These are phyloP conservation scores for Fraxinus ornus DNA, from an alignment of 305 asterid species.

Conservation along the genomic window DNA sequence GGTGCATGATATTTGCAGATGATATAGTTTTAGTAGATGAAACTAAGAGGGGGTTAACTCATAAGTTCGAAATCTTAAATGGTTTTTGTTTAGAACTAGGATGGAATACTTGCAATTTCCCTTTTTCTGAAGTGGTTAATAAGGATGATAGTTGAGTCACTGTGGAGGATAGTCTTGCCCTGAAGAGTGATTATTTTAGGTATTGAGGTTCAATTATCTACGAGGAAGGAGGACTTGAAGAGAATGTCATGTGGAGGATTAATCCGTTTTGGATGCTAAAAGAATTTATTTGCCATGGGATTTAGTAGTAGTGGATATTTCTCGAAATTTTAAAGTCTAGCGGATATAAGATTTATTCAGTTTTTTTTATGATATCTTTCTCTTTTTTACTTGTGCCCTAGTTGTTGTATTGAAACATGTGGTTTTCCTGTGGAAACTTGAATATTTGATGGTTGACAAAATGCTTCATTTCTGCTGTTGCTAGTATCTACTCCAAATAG, in stretches of 20 bases:
- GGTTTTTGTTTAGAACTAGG: not conserved
- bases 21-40: not conserved
- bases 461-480: not conserved
- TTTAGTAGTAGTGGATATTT: not conserved
- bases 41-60: not conserved
- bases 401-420: not conserved
- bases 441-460: slow-evolving; percentile 1
- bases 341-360: not conserved
- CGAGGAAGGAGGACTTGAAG: slow-evolving; percentile 1
- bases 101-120: not conserved
- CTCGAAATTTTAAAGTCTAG: not conserved
- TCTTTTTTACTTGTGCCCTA: not conserved
- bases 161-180: not conserved
- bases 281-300: not conserved
- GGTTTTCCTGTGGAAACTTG: not conserved
- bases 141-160: not conserved
- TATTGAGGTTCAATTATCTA: not conserved
- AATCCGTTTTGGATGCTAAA: not conserved
- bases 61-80: not conserved
- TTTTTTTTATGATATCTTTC: not conserved
- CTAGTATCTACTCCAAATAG: not conserved
- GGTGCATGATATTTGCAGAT: not conserved
- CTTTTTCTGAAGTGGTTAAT: not conserved
- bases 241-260: not conserved
- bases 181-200: not conserved